Percentiles rank a stretch among this genome's conserved stretches.
These are phyloP conservation scores for Boletus vinaceobasis DNA, from an alignment of 768 basidiomycete genomes.

Conservation along the genomic window DNA sequence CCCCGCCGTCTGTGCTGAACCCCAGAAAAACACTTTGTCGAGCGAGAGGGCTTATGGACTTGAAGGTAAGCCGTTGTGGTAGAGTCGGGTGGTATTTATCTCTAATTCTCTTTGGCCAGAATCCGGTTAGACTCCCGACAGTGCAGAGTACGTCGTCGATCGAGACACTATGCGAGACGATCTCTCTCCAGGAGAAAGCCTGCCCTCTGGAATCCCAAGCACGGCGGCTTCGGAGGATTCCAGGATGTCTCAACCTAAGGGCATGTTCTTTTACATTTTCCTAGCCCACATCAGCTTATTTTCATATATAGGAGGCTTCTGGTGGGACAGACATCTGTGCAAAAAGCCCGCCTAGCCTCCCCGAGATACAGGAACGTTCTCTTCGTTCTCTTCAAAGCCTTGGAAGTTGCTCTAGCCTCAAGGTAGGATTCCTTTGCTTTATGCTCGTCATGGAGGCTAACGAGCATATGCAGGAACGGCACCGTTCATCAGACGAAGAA, in stretches of 20 bases:
- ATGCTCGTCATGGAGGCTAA: not conserved
- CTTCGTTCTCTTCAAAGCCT: not conserved
- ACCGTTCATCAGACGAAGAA: not conserved
- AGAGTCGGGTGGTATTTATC: not conserved
- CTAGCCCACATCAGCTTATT: not conserved
- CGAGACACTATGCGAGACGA: not conserved
- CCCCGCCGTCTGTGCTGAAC: not conserved
- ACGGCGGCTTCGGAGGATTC: slow-evolving; percentile 6
- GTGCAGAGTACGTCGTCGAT: not conserved
- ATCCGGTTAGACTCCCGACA: not conserved
- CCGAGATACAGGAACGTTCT: not conserved
- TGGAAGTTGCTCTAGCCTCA: not conserved
- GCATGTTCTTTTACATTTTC: not conserved
- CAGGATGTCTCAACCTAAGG: slow-evolving; percentile 1
- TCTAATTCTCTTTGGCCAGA: slow-evolving; percentile 4
- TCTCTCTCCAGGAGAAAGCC: not conserved
- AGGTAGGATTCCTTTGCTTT: not conserved
- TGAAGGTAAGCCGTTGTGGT: not conserved
- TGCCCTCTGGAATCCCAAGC: not conserved
- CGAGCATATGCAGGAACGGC: not conserved
- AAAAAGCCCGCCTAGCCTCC: not conserved
- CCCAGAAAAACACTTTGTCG: slow-evolving; percentile 1
- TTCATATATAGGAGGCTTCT: not conserved
- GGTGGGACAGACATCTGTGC: not conserved
- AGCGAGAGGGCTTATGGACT: not conserved